Evolutionary conservation across 2,329 filamentous ascomycete genomes (phyloP).

Genomic region (Penicillium brevicompactum): DNA sequence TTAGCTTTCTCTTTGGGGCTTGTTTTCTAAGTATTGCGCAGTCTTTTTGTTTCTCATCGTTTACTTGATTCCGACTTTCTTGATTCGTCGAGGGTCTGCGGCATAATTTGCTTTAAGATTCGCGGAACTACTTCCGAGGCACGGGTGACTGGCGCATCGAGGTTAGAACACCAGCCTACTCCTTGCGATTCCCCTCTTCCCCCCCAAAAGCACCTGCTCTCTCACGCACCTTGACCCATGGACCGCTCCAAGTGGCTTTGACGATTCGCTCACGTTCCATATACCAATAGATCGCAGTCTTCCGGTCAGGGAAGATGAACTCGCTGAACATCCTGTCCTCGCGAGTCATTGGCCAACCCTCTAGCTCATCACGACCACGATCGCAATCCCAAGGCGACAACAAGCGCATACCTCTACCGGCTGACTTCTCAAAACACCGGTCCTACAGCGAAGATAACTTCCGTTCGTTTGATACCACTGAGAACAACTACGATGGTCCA

Average conservation of each 20-base stretch:
- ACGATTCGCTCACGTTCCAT: conserved; percentile 20
- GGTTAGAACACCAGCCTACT: conserved; percentile 33
- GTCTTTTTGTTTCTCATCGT: conserved; percentile 8
- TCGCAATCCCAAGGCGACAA: conserved; percentile 56
- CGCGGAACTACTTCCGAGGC: conserved; percentile 28
- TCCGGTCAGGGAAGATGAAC: conserved; percentile 76
- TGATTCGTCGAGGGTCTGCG: conserved; percentile 1
- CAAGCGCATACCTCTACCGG: conserved; percentile 32
- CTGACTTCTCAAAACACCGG: conserved; percentile 40
- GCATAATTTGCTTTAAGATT: conserved; percentile 12
- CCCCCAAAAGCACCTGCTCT: conserved; percentile 9
- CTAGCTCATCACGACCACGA: conserved; percentile 55
- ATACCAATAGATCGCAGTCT: conserved; percentile 36
- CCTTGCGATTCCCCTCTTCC: conserved; percentile 18
- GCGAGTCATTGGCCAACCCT: conserved; percentile 68
- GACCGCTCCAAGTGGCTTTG: conserved; percentile 14
- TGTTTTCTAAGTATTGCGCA: conserved; percentile 2
- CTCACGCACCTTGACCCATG: conserved; percentile 12
- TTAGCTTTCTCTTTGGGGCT: conserved; percentile 4
- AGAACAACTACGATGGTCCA: conserved; percentile 31
- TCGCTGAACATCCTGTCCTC: conserved; percentile 91
- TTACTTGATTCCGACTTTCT: neutral
- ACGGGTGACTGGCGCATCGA: conserved; percentile 45
- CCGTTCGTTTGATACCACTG: conserved; percentile 31
- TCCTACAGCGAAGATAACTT: conserved; percentile 48